A percentile compares a stretch with the other conserved stretches of the same genome.
phyloP scores from a whole-genome alignment of 345 rosid genomes.

The Rhizophora apiculata region DNA sequence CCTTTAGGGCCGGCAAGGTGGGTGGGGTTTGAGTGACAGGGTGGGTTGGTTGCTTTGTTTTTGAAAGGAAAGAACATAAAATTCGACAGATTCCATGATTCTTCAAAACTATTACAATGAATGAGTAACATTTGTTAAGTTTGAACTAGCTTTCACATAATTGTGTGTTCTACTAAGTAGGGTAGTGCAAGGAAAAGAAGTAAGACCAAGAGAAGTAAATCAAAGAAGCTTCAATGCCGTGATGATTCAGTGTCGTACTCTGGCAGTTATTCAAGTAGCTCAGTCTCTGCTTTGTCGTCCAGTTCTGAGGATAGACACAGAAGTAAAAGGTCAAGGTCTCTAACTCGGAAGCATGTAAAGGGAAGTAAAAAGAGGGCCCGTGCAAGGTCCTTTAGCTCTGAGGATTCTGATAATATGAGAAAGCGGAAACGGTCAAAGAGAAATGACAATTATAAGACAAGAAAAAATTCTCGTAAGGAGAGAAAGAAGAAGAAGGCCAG shows the following conservation, averaged over 20 bases:
- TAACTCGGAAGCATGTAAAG: conserved; percentile 34
- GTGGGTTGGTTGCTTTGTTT: too few species aligned
- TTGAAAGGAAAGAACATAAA: too few species aligned
- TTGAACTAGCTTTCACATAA: not conserved
- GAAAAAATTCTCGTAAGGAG: conserved; percentile 27
- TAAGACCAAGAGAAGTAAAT: conserved; percentile 43
- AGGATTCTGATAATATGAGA: conserved; percentile 29
- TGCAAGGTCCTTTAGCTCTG: conserved; percentile 43
- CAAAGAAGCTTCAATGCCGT: conserved; percentile 46
- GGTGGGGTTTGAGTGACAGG: too few species aligned
- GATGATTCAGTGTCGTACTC: conserved; percentile 43
- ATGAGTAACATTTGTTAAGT: not conserved
- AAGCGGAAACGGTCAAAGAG: conserved; percentile 44
- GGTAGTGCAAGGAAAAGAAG: conserved; percentile 48
- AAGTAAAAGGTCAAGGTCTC: conserved; percentile 47
- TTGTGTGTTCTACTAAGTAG: conserved; percentile 34
- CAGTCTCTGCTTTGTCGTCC: conserved; percentile 40
- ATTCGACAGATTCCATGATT: not conserved
- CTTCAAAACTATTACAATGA: not conserved
- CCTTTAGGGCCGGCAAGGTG: too few species aligned
- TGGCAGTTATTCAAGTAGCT: conserved; percentile 39
- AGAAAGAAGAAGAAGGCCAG: conserved; percentile 36
- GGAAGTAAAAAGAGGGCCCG: conserved; percentile 50
- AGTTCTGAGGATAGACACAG: conserved; percentile 51
- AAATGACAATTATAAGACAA: conserved; percentile 23